These are phyloP conservation scores for Morella rubra DNA, from an alignment of 306 rosid species.

Conservation along the genomic window DNA sequence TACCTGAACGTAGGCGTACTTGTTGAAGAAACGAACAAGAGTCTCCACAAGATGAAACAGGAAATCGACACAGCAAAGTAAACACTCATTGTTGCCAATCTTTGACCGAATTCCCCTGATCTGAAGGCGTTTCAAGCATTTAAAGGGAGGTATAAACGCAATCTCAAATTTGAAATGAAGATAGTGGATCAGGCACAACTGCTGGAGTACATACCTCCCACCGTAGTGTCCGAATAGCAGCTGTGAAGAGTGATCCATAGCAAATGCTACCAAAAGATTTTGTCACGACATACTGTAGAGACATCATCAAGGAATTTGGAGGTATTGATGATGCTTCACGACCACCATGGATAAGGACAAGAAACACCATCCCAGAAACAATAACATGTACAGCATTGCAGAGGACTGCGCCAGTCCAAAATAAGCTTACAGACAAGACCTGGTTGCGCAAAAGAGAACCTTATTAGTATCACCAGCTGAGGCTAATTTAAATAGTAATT, in stretches of 20 bases:
- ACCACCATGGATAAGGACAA: conserved; percentile 77
- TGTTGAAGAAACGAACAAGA: conserved; percentile 94
- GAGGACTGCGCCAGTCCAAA: conserved; percentile 96
- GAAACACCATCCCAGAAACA: conserved; percentile 92
- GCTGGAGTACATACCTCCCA: conserved; percentile 68
- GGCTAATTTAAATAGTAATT: conserved; percentile 16
- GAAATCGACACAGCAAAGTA: conserved; percentile 96
- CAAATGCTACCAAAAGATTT: conserved; percentile 98
- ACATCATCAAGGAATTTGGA: conserved; percentile 59
- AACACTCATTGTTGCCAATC: conserved; percentile 92
- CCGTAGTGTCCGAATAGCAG: conserved; percentile 88
- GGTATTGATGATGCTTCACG: conserved; percentile 63
- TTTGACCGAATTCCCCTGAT: conserved; percentile 89
- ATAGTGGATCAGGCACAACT: conserved; percentile 18
- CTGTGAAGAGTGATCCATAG: conserved; percentile 96
- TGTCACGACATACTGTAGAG: conserved; percentile 71
- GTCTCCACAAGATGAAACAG: conserved; percentile 96
- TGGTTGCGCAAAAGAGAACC: conserved; percentile 40
- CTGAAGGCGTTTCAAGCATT: conserved; percentile 37
- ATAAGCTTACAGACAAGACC: conserved; percentile 92
- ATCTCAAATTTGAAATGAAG: conserved; percentile 4
- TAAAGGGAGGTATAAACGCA: conserved; percentile 14
- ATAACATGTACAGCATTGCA: conserved; percentile 92
- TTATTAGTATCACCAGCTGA: conserved; percentile 28
- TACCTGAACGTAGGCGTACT: conserved; percentile 99